Conservation (phyloP, 2,329 filamentous ascomycete genomes). For the Sodiomyces alkalinus region DNA sequence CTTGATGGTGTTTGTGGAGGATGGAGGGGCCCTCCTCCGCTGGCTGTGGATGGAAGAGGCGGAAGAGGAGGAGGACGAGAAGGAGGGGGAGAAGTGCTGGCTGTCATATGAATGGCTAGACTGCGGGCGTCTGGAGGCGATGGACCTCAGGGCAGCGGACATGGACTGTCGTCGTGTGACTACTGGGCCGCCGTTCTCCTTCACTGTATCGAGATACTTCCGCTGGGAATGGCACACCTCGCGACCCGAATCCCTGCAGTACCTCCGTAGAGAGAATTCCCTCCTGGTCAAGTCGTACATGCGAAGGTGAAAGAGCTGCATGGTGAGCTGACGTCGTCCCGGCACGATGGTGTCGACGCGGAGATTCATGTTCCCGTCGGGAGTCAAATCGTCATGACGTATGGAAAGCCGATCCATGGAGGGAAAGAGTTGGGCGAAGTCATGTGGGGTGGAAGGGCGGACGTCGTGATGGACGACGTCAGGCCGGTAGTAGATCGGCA, state of each 20-base stretch:
- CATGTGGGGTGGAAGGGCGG: slow-evolving; percentile 61
- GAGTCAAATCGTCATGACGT: slow-evolving; percentile 76
- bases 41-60: too few species aligned
- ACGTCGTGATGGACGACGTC: slow-evolving; percentile 50
- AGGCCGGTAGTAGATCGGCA: slow-evolving; percentile 41
- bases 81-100: slow-evolving; percentile 16
- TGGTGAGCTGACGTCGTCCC: slow-evolving; percentile 49
- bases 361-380: slow-evolving; percentile 94
- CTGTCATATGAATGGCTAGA: slow-evolving; percentile 20
- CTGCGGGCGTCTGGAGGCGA: slow-evolving; percentile 20
- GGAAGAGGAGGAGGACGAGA: slow-evolving; percentile 14
- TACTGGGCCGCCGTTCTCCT: too few species aligned
- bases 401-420: slow-evolving; percentile 69
- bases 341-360: slow-evolving; percentile 67
- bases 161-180: slow-evolving; percentile 28
- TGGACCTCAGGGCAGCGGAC: slow-evolving; percentile 31
- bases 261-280: slow-evolving; percentile 80
- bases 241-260: slow-evolving; percentile 82
- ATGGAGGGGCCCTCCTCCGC: slow-evolving; percentile 19
- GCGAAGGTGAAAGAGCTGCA: slow-evolving; percentile 77
- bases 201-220: slow-evolving; percentile 43
- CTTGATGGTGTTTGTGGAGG: slow-evolving; percentile 64
- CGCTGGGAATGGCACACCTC: slow-evolving; percentile 79
- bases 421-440: slow-evolving; percentile 77
- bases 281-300: slow-evolving; percentile 83